Base-by-base conservation (phyloP, 257 asterid species). In the Salvia splendens region DNA sequence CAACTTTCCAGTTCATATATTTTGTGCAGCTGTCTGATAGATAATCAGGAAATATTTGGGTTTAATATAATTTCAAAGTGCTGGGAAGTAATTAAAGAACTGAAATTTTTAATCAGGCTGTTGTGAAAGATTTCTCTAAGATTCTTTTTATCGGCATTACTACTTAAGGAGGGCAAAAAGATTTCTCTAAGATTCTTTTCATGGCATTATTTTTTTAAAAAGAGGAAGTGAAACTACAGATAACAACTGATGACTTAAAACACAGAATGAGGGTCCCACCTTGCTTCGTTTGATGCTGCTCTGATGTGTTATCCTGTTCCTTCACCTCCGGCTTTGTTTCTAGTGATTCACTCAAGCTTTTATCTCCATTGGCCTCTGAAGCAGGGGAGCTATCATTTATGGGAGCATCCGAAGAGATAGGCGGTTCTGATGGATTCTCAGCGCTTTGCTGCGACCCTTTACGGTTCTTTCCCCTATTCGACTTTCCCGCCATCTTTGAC, bases 401-500 rank as follows among this genome's bases (percentile, higher is more conserved):
- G 32, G 89, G 82, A 78, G 79, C 75, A 65, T 83, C 89, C 12
- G 95, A 65, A 16, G 81, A 12, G 32, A 63, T 69, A 7, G 82
- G 35, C 64, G 62, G 81, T 45, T 69, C 84, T 48, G 78, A 56
- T 35, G 78, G 64, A 73, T 43, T 82, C 8, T 61, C 52, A 67
- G 78, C 75, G 76, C n/a, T 75, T 70, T 78, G 86, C 57, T 78
- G 83, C 42, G 52, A 7, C 60, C 79, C 96, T 75, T 80, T 91
- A 51, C 95, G 81, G 45, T 82, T 88, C 89, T 61, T 94, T 70
- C 95, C 96, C 81, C 72, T 80, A 72, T 77, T 91, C 33, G 98
- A 85, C 69, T 84, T 91, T 42, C 99, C 97, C 0, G 92, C 99
- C 97, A 93, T 93, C 68, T 79, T 68, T 56, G 30, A 69, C 81